Evolutionary conservation across 2,329 filamentous ascomycete genomes (phyloP).

Genomic region (Dactylonectria macrodidyma): DNA sequence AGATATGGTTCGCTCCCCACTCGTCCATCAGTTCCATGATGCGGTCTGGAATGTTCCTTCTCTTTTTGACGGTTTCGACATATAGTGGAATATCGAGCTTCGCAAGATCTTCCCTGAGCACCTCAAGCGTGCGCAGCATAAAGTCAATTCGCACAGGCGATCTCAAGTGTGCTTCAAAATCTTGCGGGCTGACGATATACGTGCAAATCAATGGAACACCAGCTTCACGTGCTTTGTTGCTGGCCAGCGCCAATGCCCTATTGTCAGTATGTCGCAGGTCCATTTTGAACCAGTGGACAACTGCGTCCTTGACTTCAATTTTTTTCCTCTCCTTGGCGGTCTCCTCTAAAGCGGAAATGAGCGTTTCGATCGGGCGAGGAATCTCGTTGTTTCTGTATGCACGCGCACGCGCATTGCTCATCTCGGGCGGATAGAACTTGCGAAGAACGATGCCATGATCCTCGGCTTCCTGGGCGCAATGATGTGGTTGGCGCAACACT

Average conservation of each 20-base stretch:
- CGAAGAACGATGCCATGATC: conserved; percentile 76
- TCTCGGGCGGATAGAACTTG: conserved; percentile 87
- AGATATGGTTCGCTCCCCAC: conserved; percentile 84
- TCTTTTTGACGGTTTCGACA: conserved; percentile 78
- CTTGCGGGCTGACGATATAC: conserved; percentile 86
- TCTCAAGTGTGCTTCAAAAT: conserved; percentile 85
- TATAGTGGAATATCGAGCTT: conserved; percentile 84
- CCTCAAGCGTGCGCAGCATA: conserved; percentile 78
- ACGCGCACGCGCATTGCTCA: conserved; percentile 83
- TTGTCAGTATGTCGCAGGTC: conserved; percentile 85
- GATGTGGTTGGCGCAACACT: conserved; percentile 62
- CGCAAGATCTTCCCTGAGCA: conserved; percentile 76
- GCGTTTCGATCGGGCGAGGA: conserved; percentile 79
- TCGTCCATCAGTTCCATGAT: conserved; percentile 76
- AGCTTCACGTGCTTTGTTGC: conserved; percentile 74
- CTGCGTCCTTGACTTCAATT: conserved; percentile 70
- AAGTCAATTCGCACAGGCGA: conserved; percentile 85
- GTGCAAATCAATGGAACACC: conserved; percentile 81
- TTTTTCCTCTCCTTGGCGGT: conserved; percentile 69
- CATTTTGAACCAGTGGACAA: conserved; percentile 93
- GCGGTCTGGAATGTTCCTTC: conserved; percentile 72
- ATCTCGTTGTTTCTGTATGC: conserved; percentile 81
- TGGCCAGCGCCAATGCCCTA: conserved; percentile 77
- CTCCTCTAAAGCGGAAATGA: conserved; percentile 73
- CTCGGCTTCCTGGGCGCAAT: conserved; percentile 62